A percentile compares a stretch with the other conserved stretches of the same genome.
phyloP scores from a whole-genome alignment of 805 yeast species.

The Priceomyces haplophilus region DNA sequence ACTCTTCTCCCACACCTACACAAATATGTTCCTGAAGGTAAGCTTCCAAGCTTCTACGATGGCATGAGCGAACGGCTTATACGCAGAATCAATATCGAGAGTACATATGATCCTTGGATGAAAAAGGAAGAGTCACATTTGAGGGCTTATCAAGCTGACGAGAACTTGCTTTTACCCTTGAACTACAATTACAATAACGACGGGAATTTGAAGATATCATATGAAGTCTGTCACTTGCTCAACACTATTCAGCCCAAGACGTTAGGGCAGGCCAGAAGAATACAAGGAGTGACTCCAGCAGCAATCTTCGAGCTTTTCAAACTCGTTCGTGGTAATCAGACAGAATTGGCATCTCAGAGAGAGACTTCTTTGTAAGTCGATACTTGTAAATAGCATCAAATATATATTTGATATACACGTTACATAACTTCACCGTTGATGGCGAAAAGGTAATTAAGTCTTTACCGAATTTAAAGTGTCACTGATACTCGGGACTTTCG shows the following conservation, averaged over 20 bases:
- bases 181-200: slow-evolving; percentile 59
- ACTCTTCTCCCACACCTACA: slow-evolving; percentile 29
- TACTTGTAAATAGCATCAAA: slow-evolving; percentile 16
- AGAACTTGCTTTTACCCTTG: slow-evolving; percentile 64
- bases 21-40: slow-evolving; percentile 15
- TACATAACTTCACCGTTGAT: neutral
- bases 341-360: slow-evolving; percentile 18
- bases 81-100: slow-evolving; percentile 70
- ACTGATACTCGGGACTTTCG: neutral
- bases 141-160: slow-evolving; percentile 81
- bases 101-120: slow-evolving; percentile 78
- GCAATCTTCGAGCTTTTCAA: slow-evolving; percentile 78
- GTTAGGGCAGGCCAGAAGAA: slow-evolving; percentile 90
- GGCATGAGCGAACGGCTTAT: slow-evolving; percentile 40
- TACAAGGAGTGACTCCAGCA: slow-evolving; percentile 94
- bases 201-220: slow-evolving; percentile 55
- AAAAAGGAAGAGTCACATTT: slow-evolving; percentile 68
- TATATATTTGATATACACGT: slow-evolving; percentile 10
- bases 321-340: slow-evolving; percentile 38
- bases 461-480: neutral
- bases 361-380: neutral
- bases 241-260: slow-evolving; percentile 81
- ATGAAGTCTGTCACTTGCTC: slow-evolving; percentile 67
- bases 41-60: slow-evolving; percentile 24
- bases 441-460: slow-evolving; percentile 3